Base-by-base conservation (phyloP, 768 basidiomycete species). In the Mycena alexandri region DNA sequence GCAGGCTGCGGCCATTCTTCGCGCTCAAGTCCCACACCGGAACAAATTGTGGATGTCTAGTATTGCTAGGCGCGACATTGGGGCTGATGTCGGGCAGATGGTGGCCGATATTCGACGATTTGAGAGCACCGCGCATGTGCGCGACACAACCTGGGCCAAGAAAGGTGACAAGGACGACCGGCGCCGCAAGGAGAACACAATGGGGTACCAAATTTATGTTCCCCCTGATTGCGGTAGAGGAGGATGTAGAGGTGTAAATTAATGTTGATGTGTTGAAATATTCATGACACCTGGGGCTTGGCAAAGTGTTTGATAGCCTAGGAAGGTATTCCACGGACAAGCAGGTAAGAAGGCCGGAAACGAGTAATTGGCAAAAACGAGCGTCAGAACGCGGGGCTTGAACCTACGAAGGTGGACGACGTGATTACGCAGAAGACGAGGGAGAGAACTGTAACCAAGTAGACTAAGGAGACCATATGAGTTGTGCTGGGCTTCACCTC, bases 121-220 rank as follows among this genome's bases (percentile, higher is more conserved):
- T n/a, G 25, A 46, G 17, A 57, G 25, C 24, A 57, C 42, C 24
- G 24, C 42, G 5, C 56, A 38, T 10, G 21, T 25, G 12, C 42
- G 56, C 14, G 56, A 57, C 16, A 57, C 56, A 8, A 57, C 56
- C 10, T 57, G 56, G 56, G 56, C 56, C 34, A 42, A 24, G 24
- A 57, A 57, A 12, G 56, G 56, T 24, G 56, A 57, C 43, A 57
- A 57, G 38, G 22, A 57, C 1, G 17, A 21, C 19, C 24, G 25
- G 10, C 41, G 22, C 24, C 43, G 25, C 13, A 33, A 29, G 22
- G 41, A 29, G 24, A 57, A 57, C 25, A 57, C 42, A 5, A 43
- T 44, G 56, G 56, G 56, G 17, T 41, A 54, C 21, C 53, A 54
- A 54, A 41, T 54, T 54, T 29, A 29, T 6, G 29, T 29, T 29